phyloP scores from a whole-genome alignment of 371 early-diverging fungal genomes.

The Mucor mucedo region DNA sequence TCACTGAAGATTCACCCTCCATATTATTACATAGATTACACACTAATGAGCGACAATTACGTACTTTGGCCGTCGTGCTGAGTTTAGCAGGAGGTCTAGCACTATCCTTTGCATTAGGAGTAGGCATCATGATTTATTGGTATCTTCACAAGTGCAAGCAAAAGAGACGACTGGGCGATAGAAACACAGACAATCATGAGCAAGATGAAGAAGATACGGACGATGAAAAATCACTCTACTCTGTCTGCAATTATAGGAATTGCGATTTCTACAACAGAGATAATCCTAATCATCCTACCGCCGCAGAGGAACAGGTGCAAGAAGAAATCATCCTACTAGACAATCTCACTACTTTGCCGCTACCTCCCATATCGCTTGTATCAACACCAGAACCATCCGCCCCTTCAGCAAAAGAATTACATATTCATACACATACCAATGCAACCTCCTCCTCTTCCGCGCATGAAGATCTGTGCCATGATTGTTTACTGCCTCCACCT shows the following conservation, averaged over 20 bases:
- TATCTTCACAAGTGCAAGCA: slow-evolving; percentile 20
- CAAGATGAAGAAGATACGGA: slow-evolving; percentile 1
- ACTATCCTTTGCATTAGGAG: slow-evolving; percentile 29
- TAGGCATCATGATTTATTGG: slow-evolving; percentile 35
- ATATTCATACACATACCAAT: not conserved
- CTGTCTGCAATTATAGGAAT: not conserved
- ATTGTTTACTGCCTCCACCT: slow-evolving; percentile 26
- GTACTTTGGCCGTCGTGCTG: slow-evolving; percentile 29
- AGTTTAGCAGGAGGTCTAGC: slow-evolving; percentile 30
- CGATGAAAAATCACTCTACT: slow-evolving; percentile 4
- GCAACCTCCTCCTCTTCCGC: not conserved
- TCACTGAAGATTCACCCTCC: slow-evolving; percentile 20
- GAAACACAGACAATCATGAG: not conserved
- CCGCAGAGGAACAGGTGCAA: not conserved
- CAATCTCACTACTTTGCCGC: not conserved
- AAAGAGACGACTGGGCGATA: slow-evolving; percentile 6
- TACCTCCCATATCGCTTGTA: slow-evolving; percentile 9
- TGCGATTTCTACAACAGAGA: slow-evolving; percentile 3
- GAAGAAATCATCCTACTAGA: not conserved
- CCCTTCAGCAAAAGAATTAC: slow-evolving; percentile 29
- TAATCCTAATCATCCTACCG: not conserved
- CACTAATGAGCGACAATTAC: slow-evolving; percentile 29
- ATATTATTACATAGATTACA: slow-evolving; percentile 25
- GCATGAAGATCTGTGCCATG: slow-evolving; percentile 20
- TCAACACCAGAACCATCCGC: slow-evolving; percentile 28